Evolutionary conservation across 2,329 filamentous ascomycete species (phyloP), one percentile per base, ranked within the genome.

Genomic region (Neonectria punicea): DNA sequence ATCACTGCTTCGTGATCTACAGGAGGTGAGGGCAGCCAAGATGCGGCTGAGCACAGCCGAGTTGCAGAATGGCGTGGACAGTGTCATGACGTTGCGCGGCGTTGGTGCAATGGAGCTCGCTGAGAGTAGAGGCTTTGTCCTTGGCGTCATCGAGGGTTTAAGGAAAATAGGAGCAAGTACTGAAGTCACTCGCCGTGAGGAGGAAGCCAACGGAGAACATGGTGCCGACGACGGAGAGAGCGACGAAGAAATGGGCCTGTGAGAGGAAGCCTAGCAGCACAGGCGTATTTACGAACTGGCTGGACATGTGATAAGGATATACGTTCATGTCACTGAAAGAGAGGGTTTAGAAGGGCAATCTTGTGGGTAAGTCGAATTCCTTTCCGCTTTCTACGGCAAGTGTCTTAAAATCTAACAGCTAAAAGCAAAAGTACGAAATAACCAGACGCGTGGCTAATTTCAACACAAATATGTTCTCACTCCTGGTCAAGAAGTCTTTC

Each of bases 61-160:
- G 43, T 80, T 97, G 54, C 92, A 94, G 73, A 87, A 87, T 20
- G 91, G 87, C 9, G 89, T 89, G 4, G 89, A 90, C 22, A 90
- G 94, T n/a, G 87, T 93, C 61, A 86, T 92, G 76, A 87, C 83
- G 61, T 71, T 91, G 61, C 79, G 85, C 2, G 95, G 95, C 22
- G 92, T 98, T 0, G 96, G 96, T 2, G 93, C 93, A 2, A 94
- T 98, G 91, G 96, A 99, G 82, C 84, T 98, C 53, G 91, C 92
- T 1, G 95, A 98, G 82, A 92, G 90, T 60, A 87, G 95, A 73
- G 90, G 89, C 0, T 97, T 98, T 75, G 89, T 98, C 66, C 85
- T 89, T 1, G 93, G 92, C 1, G 93, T 98, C 2, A 90, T 98
- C 68, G 94, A 98, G 78, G 93, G 93, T 5, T 84, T 98, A 73